Evolutionary conservation across 805 yeast genomes (phyloP), one percentile per base, ranked within the genome.

Genomic region (Naumovozyma dairenensis): DNA sequence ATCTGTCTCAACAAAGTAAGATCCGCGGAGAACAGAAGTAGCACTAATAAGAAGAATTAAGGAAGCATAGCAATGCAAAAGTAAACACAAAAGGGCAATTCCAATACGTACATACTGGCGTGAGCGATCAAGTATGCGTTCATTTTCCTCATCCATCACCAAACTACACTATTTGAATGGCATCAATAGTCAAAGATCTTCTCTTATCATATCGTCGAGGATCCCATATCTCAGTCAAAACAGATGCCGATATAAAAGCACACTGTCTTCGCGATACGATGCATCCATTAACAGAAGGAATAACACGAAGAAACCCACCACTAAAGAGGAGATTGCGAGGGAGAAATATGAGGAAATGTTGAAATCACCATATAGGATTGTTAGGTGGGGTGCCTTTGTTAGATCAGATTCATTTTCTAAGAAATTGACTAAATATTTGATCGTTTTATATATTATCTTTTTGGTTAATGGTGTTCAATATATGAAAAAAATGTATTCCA

Each of bases 401-500:
- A 59, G 76, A 35, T 67, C 79, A 2, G 68, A 69, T 34, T 67
- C 69, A 34, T 80, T 80, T 57, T 70, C 72, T 39, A 74, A 69
- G 46, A 68, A 69, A 32, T 65, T 80, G 65, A 77, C 86, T 5
- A 71, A 72, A 44, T 74, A 68, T 50, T 72, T 80, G 41, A 51
- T 81, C 27, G 72, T 71, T n/a, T 69, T 74, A 2, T 80, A 80
- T 51, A 63, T 65, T 2, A 60, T 69, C 7, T 70, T 78, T 48
- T 53, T 75, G 19, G 62, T 70, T 15, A 71, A 77, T 37, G 82
- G 84, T 33, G 66, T 72, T 37, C 68, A 67, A 49, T 75, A 77
- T 52, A 77, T 80, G 74, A 65, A 74, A 45, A 80, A 79, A 47
- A 54, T 80, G 32, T 80, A 71, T 53, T 59, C 65, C 29, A 76